phyloP scores from a whole-genome alignment of 805 yeast genomes.

The Saccharomycopsis vini region DNA sequence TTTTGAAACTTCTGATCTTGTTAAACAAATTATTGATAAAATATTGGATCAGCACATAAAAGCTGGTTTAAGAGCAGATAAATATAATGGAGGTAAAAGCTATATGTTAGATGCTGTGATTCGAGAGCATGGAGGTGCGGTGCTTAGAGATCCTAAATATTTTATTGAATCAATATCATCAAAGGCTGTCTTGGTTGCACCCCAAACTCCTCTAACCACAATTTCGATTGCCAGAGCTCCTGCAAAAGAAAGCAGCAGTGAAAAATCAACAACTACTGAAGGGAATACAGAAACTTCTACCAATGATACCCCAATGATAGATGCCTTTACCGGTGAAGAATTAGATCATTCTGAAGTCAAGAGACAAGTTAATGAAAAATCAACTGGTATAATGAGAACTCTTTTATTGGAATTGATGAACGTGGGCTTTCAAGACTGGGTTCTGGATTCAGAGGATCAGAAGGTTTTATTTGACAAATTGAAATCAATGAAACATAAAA shows the following conservation, averaged over 20 bases:
- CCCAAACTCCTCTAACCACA: neutral
- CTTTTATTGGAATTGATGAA: conserved; percentile 60
- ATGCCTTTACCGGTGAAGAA: conserved; percentile 19
- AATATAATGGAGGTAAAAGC: conserved; percentile 24
- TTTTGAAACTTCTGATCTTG: conserved; percentile 49
- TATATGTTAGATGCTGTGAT: conserved; percentile 31
- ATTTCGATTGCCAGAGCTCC: neutral
- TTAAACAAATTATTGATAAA: conserved; percentile 39
- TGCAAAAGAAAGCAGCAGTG: neutral
- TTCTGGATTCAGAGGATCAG: conserved; percentile 20
- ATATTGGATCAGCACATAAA: conserved; percentile 34
- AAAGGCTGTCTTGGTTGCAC: neutral
- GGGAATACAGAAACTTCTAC: too few relatives aligned
- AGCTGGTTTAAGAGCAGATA: conserved; percentile 4
- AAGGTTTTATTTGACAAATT: conserved; percentile 19
- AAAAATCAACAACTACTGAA: too few relatives aligned
- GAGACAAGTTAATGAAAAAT: conserved; percentile 3
- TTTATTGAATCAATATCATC: conserved; percentile 23
- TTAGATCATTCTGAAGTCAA: neutral
- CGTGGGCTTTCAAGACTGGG: conserved; percentile 29
- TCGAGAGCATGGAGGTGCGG: conserved; percentile 41
- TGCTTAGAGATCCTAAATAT: conserved; percentile 39
- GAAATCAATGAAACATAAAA: conserved; percentile 20
- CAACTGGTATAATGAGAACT: conserved; percentile 53
- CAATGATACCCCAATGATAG: conserved; percentile 21